A percentile compares a stretch with the other conserved stretches of the same genome.
Conservation (phyloP, 108 stramenopile genomes). For the Nannochloropsis gaditana region DNA sequence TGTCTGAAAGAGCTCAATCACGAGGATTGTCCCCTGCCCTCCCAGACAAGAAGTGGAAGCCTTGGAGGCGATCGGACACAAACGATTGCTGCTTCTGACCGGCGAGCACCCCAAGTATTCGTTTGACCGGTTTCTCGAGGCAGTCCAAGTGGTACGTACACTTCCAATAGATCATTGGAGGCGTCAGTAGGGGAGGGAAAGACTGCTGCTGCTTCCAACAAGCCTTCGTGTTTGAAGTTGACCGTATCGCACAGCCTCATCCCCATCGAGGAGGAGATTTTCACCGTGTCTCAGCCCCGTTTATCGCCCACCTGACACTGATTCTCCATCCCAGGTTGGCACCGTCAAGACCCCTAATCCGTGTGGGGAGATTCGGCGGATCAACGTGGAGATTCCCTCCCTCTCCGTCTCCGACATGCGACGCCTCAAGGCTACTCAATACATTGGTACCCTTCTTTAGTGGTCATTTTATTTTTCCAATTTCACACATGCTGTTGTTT, state of each 20-base stretch:
- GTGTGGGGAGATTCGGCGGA: background rate
- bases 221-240: no score
- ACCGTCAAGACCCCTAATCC: background rate
- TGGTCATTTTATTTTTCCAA: background rate
- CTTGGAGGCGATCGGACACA: conserved; percentile 9
- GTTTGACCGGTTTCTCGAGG: conserved; percentile 4
- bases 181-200: no score
- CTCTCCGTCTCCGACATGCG: background rate
- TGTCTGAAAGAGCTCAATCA: no score
- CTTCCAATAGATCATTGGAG: background rate
- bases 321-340: background rate
- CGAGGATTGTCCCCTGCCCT: no score
- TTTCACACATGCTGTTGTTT: background rate
- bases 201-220: no score
- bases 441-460: background rate
- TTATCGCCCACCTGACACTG: no score
- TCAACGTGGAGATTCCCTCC: background rate
- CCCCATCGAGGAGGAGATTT: no score
- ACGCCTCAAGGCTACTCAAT: background rate
- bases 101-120: background rate
- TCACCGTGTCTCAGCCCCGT: no score
- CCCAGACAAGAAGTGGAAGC: conserved; percentile 17
- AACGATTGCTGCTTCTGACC: background rate
- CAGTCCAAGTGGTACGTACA: background rate
- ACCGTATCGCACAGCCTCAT: no score